phyloP scores from a whole-genome alignment of 345 rosid genomes.

The Eucalyptus dawsonii region DNA sequence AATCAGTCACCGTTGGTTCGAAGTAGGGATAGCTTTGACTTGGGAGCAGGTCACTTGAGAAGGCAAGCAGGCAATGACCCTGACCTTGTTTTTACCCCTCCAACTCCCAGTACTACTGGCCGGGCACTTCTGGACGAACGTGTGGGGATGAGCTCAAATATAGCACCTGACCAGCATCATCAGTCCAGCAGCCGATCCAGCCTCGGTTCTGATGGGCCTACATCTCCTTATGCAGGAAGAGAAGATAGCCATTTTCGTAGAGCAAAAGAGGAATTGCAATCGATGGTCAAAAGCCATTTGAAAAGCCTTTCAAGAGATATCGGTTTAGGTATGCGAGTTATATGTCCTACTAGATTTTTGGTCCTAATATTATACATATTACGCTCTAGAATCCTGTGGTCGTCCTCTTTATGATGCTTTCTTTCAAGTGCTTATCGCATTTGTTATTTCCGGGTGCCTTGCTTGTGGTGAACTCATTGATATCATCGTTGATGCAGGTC shows the following conservation, averaged over 20 bases:
- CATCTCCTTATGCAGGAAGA: constrained; percentile 8
- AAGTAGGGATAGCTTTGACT: constrained; percentile 19
- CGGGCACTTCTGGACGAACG: constrained; percentile 41
- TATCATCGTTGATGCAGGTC: constrained; percentile 27
- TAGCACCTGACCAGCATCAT: constrained; percentile 22
- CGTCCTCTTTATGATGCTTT: background rate
- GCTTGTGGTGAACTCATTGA: background rate
- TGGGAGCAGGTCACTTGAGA: constrained; percentile 26
- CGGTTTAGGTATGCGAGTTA: constrained; percentile 42
- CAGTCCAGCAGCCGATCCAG: constrained; percentile 30
- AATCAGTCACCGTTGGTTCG: constrained; percentile 22
- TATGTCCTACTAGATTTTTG: background rate
- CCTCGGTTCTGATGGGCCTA: constrained; percentile 13
- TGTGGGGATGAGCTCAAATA: constrained; percentile 12
- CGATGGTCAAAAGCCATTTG: constrained; percentile 61
- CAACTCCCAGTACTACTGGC: constrained; percentile 15
- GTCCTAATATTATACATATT: background rate
- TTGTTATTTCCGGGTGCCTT: background rate
- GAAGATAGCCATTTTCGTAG: constrained; percentile 23
- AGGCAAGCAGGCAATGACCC: constrained; percentile 23
- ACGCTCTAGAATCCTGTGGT: background rate
- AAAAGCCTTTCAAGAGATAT: constrained; percentile 48
- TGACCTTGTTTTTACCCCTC: background rate
- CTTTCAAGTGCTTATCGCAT: background rate
- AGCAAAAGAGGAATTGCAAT: constrained; percentile 58